Conservation (phyloP, 202 grass and related monocot genomes). For the Panicum virgatum region DNA sequence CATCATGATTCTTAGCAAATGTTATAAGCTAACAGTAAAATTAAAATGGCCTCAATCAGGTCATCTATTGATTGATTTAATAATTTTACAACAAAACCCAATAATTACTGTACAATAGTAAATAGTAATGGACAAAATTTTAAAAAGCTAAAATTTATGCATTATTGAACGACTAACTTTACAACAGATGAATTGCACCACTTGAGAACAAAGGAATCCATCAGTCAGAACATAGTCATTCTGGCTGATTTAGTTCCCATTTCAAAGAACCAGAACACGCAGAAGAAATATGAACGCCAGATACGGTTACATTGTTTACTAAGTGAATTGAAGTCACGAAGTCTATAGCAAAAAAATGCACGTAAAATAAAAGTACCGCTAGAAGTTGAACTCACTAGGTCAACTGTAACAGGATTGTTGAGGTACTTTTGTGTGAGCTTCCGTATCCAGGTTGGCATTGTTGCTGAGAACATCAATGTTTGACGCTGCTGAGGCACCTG, state of each 20-base stretch:
- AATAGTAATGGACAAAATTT: background rate
- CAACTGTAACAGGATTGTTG: slow-evolving; percentile 57
- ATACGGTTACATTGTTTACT: background rate
- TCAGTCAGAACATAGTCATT: background rate
- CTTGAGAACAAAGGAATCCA: background rate
- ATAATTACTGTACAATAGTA: background rate
- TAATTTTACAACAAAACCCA: background rate
- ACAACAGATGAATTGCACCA: background rate
- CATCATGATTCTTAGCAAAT: background rate
- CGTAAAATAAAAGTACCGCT: background rate
- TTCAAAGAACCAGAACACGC: background rate
- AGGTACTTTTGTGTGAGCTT: slow-evolving; percentile 63
- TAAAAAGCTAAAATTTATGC: no score
- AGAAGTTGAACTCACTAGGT: slow-evolving; percentile 60
- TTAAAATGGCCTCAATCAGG: background rate
- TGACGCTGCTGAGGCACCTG: slow-evolving; percentile 56
- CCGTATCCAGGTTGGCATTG: slow-evolving; percentile 77
- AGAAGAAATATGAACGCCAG: background rate
- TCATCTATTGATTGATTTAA: background rate
- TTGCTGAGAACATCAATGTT: slow-evolving; percentile 81
- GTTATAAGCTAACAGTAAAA: background rate
- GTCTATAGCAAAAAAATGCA: background rate
- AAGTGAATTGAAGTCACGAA: background rate
- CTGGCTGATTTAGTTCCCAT: background rate
- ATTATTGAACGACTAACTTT: no score